Conservation (phyloP, 2,329 filamentous ascomycete species). For the Ophiostoma pallidulum region DNA sequence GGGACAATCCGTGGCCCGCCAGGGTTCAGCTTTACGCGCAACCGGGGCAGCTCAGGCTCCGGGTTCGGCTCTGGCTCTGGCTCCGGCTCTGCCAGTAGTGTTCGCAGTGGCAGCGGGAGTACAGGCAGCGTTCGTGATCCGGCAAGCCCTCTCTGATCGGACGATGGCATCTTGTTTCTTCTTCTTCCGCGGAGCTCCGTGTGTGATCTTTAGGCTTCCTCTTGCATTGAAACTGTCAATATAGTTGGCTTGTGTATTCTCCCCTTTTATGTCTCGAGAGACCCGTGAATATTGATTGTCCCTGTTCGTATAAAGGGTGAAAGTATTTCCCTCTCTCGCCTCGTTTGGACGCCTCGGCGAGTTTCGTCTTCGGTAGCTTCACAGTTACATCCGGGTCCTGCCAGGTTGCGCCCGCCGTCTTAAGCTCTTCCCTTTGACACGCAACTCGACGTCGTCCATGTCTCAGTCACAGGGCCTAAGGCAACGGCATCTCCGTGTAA, state of each 20-base stretch:
- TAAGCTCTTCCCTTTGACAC: neutral
- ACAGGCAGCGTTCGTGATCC: slow-evolving; percentile 41
- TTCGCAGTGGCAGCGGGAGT: slow-evolving; percentile 37
- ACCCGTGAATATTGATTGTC: no score
- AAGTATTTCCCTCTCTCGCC: neutral
- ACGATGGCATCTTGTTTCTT: no score
- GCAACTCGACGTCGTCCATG: no score
- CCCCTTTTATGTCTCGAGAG: no score
- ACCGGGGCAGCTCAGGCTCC: slow-evolving; percentile 21
- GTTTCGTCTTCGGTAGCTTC: neutral
- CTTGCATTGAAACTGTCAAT: no score
- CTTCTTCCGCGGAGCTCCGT: no score
- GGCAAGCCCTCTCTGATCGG: slow-evolving; percentile 34
- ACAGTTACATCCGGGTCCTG: neutral
- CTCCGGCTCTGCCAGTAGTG: slow-evolving; percentile 27
- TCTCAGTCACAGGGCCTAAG: no score
- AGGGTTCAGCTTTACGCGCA: slow-evolving; percentile 13
- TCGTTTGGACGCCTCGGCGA: neutral
- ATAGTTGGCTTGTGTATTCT: neutral
- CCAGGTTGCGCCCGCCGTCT: neutral
- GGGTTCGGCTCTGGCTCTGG: slow-evolving; percentile 22
- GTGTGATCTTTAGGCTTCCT: no score
- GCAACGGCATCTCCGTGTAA: no score
- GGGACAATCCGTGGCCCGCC: slow-evolving; percentile 18
- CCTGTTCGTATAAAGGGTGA: no score